Evolutionary conservation across 371 early-diverging fungal genomes (phyloP).

Genomic region (Mortierella sp.): DNA sequence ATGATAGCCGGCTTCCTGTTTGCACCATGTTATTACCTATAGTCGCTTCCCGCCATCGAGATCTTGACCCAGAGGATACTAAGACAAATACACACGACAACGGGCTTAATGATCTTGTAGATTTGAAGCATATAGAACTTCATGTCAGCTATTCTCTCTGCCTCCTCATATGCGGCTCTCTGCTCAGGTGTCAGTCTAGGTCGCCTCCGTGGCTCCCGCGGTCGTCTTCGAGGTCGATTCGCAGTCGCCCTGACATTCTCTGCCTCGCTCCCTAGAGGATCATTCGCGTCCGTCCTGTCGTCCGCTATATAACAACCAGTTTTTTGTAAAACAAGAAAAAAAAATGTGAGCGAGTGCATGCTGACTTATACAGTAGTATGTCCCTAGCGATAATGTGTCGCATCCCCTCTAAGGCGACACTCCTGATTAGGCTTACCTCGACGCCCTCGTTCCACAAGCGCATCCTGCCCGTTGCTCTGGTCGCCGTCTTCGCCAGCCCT

Average conservation of each 20-base stretch:
- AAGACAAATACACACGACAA: constrained; percentile 77
- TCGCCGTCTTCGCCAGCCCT: neutral
- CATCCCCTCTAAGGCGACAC: too few relatives aligned
- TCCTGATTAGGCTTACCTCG: neutral
- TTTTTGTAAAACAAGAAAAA: too few relatives aligned
- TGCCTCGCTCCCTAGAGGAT: constrained; percentile 15
- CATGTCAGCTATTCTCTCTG: constrained; percentile 67
- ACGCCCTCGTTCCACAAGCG: neutral
- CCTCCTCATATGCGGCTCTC: constrained; percentile 54
- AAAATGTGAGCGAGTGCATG: too few relatives aligned
- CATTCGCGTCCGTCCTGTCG: neutral
- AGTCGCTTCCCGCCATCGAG: constrained; percentile 65
- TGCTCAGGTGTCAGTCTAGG: constrained; percentile 52
- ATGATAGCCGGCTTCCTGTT: too few relatives aligned
- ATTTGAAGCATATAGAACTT: constrained; percentile 84
- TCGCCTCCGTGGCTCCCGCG: constrained; percentile 37
- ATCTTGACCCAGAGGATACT: constrained; percentile 90
- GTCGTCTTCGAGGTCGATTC: constrained; percentile 46
- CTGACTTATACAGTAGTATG: too few relatives aligned
- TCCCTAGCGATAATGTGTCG: too few relatives aligned
- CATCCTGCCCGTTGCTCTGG: neutral
- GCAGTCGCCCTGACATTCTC: constrained; percentile 42
- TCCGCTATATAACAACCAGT: too few relatives aligned
- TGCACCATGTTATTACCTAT: constrained; percentile 58
- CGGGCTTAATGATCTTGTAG: constrained; percentile 85